phyloP scores from a whole-genome alignment of 192 early-diverging fungal genomes.

The Backusella tuberculispora region DNA sequence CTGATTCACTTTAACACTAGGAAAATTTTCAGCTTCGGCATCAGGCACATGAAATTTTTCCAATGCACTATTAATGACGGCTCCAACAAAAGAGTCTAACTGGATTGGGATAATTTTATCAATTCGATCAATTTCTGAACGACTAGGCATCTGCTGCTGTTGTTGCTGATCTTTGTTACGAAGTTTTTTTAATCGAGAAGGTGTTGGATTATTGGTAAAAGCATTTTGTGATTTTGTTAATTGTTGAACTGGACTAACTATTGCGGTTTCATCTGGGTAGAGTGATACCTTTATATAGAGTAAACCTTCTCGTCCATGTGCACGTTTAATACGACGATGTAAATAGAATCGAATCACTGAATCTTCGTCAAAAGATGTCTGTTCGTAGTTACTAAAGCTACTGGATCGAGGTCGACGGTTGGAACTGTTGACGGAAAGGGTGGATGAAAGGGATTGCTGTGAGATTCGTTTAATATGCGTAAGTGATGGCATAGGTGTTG shows the following conservation, averaged over 20 bases:
- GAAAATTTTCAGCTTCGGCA: slow-evolving; percentile 30
- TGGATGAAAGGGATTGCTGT: slow-evolving; percentile 11
- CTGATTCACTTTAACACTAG: neutral
- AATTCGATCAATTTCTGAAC: slow-evolving; percentile 28
- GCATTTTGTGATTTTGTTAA: slow-evolving; percentile 6
- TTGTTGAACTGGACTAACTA: neutral
- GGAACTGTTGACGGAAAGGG: neutral
- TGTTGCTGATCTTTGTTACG: neutral
- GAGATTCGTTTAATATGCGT: slow-evolving; percentile 36
- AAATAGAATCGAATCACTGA: slow-evolving; percentile 50
- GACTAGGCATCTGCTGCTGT: neutral
- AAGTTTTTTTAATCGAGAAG: slow-evolving; percentile 17
- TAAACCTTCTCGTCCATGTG: slow-evolving; percentile 26
- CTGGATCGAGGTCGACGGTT: slow-evolving; percentile 21
- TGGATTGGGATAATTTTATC: slow-evolving; percentile 50
- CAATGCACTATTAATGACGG: slow-evolving; percentile 48
- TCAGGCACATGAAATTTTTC: slow-evolving; percentile 51
- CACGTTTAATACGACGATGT: slow-evolving; percentile 46
- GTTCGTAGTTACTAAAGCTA: slow-evolving; percentile 27
- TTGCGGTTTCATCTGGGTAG: slow-evolving; percentile 26
- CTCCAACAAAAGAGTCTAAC: slow-evolving; percentile 42
- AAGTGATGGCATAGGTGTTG: slow-evolving; percentile 50
- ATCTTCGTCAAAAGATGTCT: slow-evolving; percentile 33
- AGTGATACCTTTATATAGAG: slow-evolving; percentile 44
- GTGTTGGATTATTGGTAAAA: neutral